Evolutionary conservation across 495 filamentous ascomycete species (phyloP).

Genomic region (Penicillium argentinense): DNA sequence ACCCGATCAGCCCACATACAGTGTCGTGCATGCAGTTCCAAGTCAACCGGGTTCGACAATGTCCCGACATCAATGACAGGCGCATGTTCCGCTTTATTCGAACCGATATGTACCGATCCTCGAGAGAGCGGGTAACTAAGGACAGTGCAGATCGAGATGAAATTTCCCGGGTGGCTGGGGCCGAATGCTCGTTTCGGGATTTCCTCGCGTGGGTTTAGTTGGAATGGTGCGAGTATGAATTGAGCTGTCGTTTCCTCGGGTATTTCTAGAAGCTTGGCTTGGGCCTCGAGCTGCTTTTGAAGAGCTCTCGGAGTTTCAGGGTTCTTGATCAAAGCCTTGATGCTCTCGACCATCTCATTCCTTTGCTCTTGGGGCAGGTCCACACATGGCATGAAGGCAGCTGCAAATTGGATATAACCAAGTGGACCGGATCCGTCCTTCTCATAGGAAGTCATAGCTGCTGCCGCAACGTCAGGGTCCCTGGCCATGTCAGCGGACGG

Average conservation of each 20-base stretch:
- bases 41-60: conserved; percentile 45
- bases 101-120: conserved; percentile 52
- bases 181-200: conserved; percentile 12
- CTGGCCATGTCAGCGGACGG: conserved; percentile 13
- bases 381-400: conserved; percentile 19
- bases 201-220: conserved; percentile 5
- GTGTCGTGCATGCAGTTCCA: conserved; percentile 45
- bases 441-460: conserved; percentile 22
- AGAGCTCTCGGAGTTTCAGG: background rate
- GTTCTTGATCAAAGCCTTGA: background rate
- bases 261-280: conserved; percentile 8
- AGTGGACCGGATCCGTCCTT: conserved; percentile 20
- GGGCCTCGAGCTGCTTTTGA: conserved; percentile 11
- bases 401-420: conserved; percentile 12
- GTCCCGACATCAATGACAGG: conserved; percentile 49
- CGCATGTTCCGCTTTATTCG: too few relatives aligned
- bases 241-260: conserved; percentile 15
- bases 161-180: conserved; percentile 25
- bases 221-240: conserved; percentile 23
- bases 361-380: conserved; percentile 5
- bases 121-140: conserved; percentile 53
- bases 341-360: background rate
- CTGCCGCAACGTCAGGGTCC: conserved; percentile 11
- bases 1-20: conserved; percentile 46
- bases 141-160: conserved; percentile 38